These are phyloP conservation scores for Hypericum androsaemum DNA, from an alignment of 345 rosid genomes.

Conservation along the genomic window DNA sequence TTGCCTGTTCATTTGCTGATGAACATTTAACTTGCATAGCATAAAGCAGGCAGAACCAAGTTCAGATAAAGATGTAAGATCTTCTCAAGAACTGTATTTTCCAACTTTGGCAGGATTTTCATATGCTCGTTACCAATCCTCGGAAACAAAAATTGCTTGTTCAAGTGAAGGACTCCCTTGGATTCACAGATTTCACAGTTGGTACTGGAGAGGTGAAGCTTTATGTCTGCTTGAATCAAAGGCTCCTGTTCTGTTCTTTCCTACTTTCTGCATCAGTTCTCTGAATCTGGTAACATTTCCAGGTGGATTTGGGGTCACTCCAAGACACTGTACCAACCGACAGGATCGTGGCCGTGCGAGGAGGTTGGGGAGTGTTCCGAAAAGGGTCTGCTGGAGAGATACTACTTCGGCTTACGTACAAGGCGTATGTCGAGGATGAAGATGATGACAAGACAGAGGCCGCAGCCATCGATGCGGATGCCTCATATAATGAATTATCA, in stretches of 20 bases:
- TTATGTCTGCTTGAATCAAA: too few relatives aligned
- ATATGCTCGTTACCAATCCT: slow-evolving; percentile 86
- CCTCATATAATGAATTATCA: slow-evolving; percentile 68
- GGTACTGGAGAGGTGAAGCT: slow-evolving; percentile 73
- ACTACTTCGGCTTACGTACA: slow-evolving; percentile 81
- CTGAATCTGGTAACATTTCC: slow-evolving; percentile 7
- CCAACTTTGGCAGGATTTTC: slow-evolving; percentile 67
- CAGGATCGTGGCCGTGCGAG: slow-evolving; percentile 54
- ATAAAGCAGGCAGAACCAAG: slow-evolving; percentile 1
- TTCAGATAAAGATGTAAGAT: slow-evolving; percentile 2
- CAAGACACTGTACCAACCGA: slow-evolving; percentile 95
- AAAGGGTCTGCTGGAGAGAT: slow-evolving; percentile 77
- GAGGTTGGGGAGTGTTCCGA: slow-evolving; percentile 70
- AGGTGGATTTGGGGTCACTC: slow-evolving; percentile 77
- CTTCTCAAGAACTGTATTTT: slow-evolving; percentile 10
- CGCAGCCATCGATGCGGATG: slow-evolving; percentile 35
- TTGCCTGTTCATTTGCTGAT: slow-evolving; percentile 10
- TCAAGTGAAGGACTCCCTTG: slow-evolving; percentile 85
- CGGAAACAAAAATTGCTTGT: slow-evolving; percentile 62
- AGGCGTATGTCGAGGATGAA: slow-evolving; percentile 96
- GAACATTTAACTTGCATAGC: neutral
- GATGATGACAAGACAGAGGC: slow-evolving; percentile 58
- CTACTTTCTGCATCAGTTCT: too few relatives aligned
- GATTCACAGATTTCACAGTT: slow-evolving; percentile 64
- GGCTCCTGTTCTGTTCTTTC: too few relatives aligned